A percentile compares a stretch with the other conserved stretches of the same genome.
phyloP scores from a whole-genome alignment of 257 asterid genomes.

The Nicotiana sylvestris region DNA sequence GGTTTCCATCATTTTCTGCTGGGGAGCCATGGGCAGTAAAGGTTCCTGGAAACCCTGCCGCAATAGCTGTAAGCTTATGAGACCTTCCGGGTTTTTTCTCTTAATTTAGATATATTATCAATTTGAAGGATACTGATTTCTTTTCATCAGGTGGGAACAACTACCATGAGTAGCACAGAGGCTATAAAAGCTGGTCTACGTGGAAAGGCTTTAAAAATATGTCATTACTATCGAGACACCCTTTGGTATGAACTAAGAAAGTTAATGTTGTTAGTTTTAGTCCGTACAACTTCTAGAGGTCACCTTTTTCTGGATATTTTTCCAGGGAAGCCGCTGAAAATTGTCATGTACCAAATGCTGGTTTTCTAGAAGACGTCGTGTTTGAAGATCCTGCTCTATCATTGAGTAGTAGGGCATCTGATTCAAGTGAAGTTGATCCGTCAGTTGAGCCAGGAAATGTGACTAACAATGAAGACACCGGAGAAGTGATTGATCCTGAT shows the following conservation, averaged over 20 bases:
- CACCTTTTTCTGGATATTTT: constrained; percentile 13
- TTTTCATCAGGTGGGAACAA: constrained; percentile 69
- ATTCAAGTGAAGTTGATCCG: constrained; percentile 49
- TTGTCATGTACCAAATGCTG: constrained; percentile 82
- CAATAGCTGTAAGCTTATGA: constrained; percentile 74
- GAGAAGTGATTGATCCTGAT: constrained; percentile 30
- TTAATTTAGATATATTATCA: background rate
- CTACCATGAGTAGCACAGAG: constrained; percentile 77
- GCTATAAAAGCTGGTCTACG: constrained; percentile 83
- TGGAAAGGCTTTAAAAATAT: constrained; percentile 81
- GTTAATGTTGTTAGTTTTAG: background rate
- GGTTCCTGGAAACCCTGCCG: constrained; percentile 94
- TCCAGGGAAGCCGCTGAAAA: constrained; percentile 77
- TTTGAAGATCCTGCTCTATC: constrained; percentile 69
- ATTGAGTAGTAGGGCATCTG: constrained; percentile 43
- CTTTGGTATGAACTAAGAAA: constrained; percentile 59
- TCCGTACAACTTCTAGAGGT: constrained; percentile 8
- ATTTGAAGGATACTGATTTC: background rate
- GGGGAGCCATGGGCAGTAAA: constrained; percentile 88
- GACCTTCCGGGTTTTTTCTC: constrained; percentile 8
- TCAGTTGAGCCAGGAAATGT: constrained; percentile 36
- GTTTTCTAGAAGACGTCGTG: constrained; percentile 79
- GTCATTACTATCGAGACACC: constrained; percentile 71
- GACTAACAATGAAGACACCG: constrained; percentile 27
- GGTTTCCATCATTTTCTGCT: constrained; percentile 72